These are phyloP conservation scores for Tolypocladium amazonense DNA, from an alignment of 2,329 filamentous ascomycete genomes.

Conservation along the genomic window DNA sequence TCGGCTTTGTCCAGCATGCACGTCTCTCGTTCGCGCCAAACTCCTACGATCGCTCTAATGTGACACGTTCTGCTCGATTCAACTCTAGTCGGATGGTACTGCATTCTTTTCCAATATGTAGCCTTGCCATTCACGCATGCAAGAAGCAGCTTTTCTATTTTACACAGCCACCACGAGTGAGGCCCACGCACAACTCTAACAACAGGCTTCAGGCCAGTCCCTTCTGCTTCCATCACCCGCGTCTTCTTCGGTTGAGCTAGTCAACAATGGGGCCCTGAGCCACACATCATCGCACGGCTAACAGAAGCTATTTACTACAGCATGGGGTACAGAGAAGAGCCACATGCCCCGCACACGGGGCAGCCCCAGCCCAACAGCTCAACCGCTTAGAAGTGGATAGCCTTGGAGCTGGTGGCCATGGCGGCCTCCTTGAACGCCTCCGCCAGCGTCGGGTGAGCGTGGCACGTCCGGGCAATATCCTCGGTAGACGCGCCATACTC, in stretches of 20 bases:
- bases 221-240: neutral
- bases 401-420: constrained; percentile 92
- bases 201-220: neutral
- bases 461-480: constrained; percentile 88
- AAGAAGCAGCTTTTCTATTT: neutral
- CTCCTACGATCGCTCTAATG: neutral
- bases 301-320: neutral
- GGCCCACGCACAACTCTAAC: neutral
- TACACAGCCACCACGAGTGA: neutral
- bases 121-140: neutral
- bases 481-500: constrained; percentile 95
- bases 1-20: neutral
- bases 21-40: neutral
- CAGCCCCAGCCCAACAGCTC: neutral
- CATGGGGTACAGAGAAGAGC: neutral
- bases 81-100: neutral
- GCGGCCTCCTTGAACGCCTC: constrained; percentile 99
- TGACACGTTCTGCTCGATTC: neutral
- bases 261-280: neutral
- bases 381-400: constrained; percentile 74
- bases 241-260: neutral
- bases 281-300: neutral
- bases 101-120: neutral
- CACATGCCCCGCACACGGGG: neutral
- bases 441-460: constrained; percentile 90